Evolutionary conservation across 2,329 filamentous ascomycete genomes (phyloP).

Genomic region (Scytalidium lignicola): DNA sequence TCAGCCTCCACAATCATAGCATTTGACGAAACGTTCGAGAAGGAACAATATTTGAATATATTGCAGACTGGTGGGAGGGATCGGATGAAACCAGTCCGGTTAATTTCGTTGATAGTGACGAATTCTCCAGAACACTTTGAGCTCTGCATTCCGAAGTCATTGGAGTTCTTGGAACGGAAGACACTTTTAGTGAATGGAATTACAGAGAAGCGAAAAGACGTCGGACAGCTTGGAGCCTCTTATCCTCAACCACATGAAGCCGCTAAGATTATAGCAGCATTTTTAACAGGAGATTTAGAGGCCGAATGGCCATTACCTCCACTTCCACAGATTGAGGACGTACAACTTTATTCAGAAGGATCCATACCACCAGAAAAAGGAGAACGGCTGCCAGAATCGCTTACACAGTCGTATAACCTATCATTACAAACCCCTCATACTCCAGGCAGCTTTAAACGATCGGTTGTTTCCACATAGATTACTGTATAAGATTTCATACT

Average conservation of each 20-base stretch:
- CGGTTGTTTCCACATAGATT: conserved; percentile 14
- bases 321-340: conserved; percentile 19
- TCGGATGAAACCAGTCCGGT: conserved; percentile 10
- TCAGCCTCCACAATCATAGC: conserved; percentile 10
- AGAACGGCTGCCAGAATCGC: conserved; percentile 4
- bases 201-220: conserved; percentile 14
- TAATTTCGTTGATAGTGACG: conserved; percentile 20
- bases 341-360: conserved; percentile 7
- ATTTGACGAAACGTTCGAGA: conserved; percentile 30
- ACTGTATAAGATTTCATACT: neutral
- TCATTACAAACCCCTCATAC: neutral
- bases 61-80: conserved; percentile 28
- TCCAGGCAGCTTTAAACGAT: conserved; percentile 9
- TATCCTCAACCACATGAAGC: conserved; percentile 17
- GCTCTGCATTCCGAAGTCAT: conserved; percentile 14
- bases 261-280: conserved; percentile 19
- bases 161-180: conserved; percentile 15
- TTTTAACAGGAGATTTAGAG: conserved; percentile 9
- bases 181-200: conserved; percentile 18
- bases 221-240: conserved; percentile 13
- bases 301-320: conserved; percentile 16
- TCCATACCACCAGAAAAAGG: neutral
- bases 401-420: conserved; percentile 11
- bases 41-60: conserved; percentile 39
- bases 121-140: conserved; percentile 28